Percentiles rank a stretch among this genome's conserved stretches.
Conservation (phyloP, 1,284 basidiomycete species). For the Pseudozyma pruni region DNA sequence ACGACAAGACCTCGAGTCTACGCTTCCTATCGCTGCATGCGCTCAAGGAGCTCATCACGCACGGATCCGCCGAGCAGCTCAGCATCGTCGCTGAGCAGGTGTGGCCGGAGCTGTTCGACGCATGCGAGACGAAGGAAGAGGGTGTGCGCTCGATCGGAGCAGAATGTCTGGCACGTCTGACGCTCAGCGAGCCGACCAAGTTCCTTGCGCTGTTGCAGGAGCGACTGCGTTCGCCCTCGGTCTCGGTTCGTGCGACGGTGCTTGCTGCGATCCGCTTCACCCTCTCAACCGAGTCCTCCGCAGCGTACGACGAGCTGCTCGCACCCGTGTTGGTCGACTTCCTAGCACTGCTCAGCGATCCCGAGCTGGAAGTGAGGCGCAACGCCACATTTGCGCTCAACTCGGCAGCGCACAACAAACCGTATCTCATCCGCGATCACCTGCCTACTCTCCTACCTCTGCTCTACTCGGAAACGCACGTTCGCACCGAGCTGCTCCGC, state of each 20-base stretch:
- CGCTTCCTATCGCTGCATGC: conserved; percentile 81
- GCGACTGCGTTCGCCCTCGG: conserved; percentile 73
- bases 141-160: conserved; percentile 92
- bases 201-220: conserved; percentile 77
- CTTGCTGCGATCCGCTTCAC: conserved; percentile 94
- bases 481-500: conserved; percentile 71
- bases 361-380: conserved; percentile 71
- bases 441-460: conserved; percentile 80
- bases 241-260: conserved; percentile 79
- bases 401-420: conserved; percentile 92
- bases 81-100: conserved; percentile 84
- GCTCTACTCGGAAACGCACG: conserved; percentile 85
- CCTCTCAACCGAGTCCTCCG: conserved; percentile 81
- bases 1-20: conserved; percentile 67
- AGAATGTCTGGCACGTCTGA: conserved; percentile 94
- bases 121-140: conserved; percentile 75
- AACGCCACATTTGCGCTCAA: conserved; percentile 78
- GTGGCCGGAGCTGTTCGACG: conserved; percentile 77
- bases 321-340: conserved; percentile 88
- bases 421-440: conserved; percentile 87
- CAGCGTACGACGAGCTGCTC: conserved; percentile 86
- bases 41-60: conserved; percentile 93
- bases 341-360: conserved; percentile 84
- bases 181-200: conserved; percentile 84
- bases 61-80: conserved; percentile 83